phyloP scores from a whole-genome alignment of 352 stramenopile genomes.

The Thraustochytrium striatum region DNA sequence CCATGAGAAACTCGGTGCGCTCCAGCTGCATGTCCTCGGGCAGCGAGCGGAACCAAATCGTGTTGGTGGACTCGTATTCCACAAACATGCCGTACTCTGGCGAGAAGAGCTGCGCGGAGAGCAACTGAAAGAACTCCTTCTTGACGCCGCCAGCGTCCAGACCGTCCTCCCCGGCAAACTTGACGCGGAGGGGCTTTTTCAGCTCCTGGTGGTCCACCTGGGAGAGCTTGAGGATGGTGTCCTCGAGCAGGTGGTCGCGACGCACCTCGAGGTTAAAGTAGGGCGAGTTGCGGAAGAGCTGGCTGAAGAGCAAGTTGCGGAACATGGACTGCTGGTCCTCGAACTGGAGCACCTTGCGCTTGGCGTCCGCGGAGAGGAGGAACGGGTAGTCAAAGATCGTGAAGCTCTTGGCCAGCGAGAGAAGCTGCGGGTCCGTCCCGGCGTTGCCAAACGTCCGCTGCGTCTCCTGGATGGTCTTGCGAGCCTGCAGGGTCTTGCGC shows the following conservation, averaged over 20 bases:
- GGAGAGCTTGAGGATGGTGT: constrained; percentile 62
- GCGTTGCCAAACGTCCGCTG: neutral
- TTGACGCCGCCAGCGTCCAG: constrained; percentile 77
- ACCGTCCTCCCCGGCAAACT: constrained; percentile 73
- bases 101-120: constrained; percentile 71
- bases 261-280: constrained; percentile 68
- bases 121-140: constrained; percentile 80
- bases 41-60: constrained; percentile 51
- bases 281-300: constrained; percentile 50
- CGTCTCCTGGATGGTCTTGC: neutral
- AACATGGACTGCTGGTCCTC: constrained; percentile 64
- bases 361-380: constrained; percentile 63
- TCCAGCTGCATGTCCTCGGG: constrained; percentile 48
- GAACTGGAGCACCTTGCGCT: constrained; percentile 64
- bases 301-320: constrained; percentile 55
- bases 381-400: constrained; percentile 65
- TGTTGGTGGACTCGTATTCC: constrained; percentile 36
- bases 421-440: neutral
- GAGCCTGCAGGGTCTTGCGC: neutral
- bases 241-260: constrained; percentile 62
- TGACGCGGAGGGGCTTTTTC: constrained; percentile 57
- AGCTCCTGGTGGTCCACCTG: constrained; percentile 54
- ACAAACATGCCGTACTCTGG: constrained; percentile 69
- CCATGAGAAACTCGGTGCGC: constrained; percentile 61
- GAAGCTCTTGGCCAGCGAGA: constrained; percentile 52